A percentile compares a stretch with the other conserved stretches of the same genome.
phyloP scores from a whole-genome alignment of 352 stramenopile species.

The Thalassiosira gravida region DNA sequence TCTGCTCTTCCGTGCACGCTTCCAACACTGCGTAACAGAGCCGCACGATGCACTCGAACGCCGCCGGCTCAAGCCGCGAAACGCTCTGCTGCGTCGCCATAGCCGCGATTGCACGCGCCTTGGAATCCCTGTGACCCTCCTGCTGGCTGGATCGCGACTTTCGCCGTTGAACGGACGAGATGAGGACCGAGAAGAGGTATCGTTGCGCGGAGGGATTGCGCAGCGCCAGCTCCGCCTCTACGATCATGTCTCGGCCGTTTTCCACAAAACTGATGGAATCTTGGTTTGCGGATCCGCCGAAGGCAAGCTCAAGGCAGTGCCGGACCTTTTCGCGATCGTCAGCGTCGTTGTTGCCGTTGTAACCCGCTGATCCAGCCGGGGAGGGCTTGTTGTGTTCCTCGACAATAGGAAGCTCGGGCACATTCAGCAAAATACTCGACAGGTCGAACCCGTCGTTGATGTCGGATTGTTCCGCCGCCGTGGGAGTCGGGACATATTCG shows the following conservation, averaged over 20 bases:
- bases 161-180: constrained; percentile 38
- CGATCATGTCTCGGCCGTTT: constrained; percentile 72
- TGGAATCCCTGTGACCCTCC: constrained; percentile 45
- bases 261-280: constrained; percentile 49
- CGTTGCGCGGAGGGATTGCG: constrained; percentile 76
- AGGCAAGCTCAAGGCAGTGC: constrained; percentile 49
- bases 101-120: constrained; percentile 1
- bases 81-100: constrained; percentile 51
- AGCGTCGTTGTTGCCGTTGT: constrained; percentile 34
- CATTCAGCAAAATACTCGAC: constrained; percentile 68
- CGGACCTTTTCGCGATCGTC: constrained; percentile 51
- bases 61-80: constrained; percentile 62
- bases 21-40: constrained; percentile 82
- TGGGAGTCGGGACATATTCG: constrained; percentile 30
- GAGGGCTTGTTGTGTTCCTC: constrained; percentile 20
- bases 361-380: constrained; percentile 10
- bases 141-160: constrained; percentile 1
- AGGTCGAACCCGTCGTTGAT: constrained; percentile 65
- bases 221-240: constrained; percentile 76
- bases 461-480: constrained; percentile 44
- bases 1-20: constrained; percentile 75
- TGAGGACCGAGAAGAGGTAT: constrained; percentile 79
- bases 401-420: constrained; percentile 48
- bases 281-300: constrained; percentile 41
- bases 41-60: constrained; percentile 79